Base-by-base conservation (phyloP, 164 flowering plant genomes). In the Berberis thunbergii region DNA sequence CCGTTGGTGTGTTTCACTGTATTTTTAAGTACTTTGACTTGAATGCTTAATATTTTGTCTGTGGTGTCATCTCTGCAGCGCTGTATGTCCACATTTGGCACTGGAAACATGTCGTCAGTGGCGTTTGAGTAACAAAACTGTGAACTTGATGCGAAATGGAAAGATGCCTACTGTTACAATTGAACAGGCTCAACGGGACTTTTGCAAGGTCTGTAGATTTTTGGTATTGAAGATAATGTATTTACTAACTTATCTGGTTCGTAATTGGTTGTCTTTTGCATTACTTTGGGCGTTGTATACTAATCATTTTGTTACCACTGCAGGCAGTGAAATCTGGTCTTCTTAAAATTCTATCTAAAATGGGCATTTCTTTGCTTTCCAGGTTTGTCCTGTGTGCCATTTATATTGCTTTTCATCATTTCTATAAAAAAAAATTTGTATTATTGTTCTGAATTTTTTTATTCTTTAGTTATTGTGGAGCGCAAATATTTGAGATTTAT, bases 101-200 rank as follows among this genome's bases (percentile, higher is more conserved):
- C 69, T 95, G 67, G 99, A 95, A 75, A 95, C 99, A 45, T 95
- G 97, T 57, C 86, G 99, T 1, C 99, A 91, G 66, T 95, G 99
- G 99, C 96, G 99, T 64, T 70, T 95, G 74, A 95, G 99, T 81
- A 86, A 48, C 54, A 95, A 84, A 77, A 95, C 99, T 61, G 96
- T 95, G 70, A 87, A 87, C 77, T 70, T 91, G 78, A 95, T 95
- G 99, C 80, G 96, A 43, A 95, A 84, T 72, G 99, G 99, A 62
- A 95, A 95, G 76, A 95, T 95, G 90, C 97, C 97, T 45, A 87
- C 97, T 63, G 99, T 95, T 65, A 89, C 99, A 53, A 95, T 91
- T 70, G 99, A 95, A 73, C 97, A 91, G 75, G 99, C 97, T 68
- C 99, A 95, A 67, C 87, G 75, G 78, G 91, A 95, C 75, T 88